These are phyloP conservation scores for Glycine latifolia DNA, from an alignment of 306 rosid species.

Conservation along the genomic window DNA sequence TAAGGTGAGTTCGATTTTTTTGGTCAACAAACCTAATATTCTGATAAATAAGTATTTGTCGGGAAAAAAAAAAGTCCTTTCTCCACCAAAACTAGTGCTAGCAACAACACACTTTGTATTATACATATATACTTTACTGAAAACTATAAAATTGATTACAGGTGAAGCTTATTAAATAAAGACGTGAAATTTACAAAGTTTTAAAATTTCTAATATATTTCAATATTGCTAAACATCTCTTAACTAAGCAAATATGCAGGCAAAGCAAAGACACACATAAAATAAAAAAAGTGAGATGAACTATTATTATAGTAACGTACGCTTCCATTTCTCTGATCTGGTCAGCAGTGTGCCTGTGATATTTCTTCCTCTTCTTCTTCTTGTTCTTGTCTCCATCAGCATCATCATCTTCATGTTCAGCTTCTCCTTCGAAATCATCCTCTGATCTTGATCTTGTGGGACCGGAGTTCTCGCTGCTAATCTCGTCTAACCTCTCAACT, in stretches of 20 bases:
- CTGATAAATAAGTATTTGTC: too few relatives aligned
- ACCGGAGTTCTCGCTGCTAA: constrained; percentile 91
- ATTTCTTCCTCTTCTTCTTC: constrained; percentile 89
- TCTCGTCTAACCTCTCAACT: constrained; percentile 67
- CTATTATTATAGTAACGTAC: constrained; percentile 33
- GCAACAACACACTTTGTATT: not conserved
- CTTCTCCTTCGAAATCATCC: constrained; percentile 74
- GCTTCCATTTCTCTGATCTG: constrained; percentile 99
- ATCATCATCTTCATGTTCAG: constrained; percentile 60
- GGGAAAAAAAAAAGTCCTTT: too few relatives aligned
- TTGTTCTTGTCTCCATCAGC: constrained; percentile 61
- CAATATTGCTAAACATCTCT: too few relatives aligned
- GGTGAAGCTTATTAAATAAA: too few relatives aligned
- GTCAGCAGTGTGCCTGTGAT: constrained; percentile 88
- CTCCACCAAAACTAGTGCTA: not conserved
- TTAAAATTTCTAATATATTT: too few relatives aligned
- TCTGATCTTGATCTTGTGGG: constrained; percentile 88
- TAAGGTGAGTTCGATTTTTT: too few relatives aligned
- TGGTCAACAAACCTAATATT: too few relatives aligned
- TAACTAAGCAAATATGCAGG: too few relatives aligned
- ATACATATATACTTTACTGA: not conserved
- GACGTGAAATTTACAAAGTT: too few relatives aligned
- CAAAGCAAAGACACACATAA: too few relatives aligned
- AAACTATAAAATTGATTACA: too few relatives aligned
- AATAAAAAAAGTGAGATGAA: too few relatives aligned